Evolutionary conservation across 768 basidiomycete species (phyloP).

Genomic region (Tulasnella sp.): DNA sequence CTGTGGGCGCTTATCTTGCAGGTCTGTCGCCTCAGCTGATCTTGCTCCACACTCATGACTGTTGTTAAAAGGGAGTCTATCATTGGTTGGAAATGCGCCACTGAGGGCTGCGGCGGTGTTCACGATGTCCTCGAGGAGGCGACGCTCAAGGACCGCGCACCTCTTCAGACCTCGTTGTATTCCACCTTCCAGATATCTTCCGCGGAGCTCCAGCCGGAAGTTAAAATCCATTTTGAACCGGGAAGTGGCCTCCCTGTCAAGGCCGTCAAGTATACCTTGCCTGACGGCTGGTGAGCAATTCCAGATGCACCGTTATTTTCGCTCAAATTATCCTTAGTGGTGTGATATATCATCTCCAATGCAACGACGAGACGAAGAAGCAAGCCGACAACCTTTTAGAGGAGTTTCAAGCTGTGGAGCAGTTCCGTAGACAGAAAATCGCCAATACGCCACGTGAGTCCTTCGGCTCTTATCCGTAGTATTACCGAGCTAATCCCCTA

Average conservation of each 20-base stretch:
- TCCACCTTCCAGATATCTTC: not conserved
- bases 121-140: not conserved
- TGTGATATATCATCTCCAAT: slow-evolving; percentile 9
- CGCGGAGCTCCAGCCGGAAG: not conserved
- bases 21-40: no score
- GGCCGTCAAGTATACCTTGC: not conserved
- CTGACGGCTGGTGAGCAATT: slow-evolving; percentile 2
- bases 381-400: not conserved
- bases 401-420: slow-evolving; percentile 3
- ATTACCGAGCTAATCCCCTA: not conserved
- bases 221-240: not conserved
- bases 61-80: not conserved
- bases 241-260: not conserved
- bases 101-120: not conserved
- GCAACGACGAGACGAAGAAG: not conserved
- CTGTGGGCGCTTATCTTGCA: no score
- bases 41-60: no score
- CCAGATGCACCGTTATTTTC: not conserved
- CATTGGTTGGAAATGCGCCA: not conserved
- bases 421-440: not conserved
- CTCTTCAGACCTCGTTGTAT: not conserved
- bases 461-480: not conserved
- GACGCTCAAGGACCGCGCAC: not conserved
- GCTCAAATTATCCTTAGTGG: not conserved
- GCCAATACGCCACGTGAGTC: not conserved